Base-by-base conservation (phyloP, 2,329 filamentous ascomycete species). In the Colletotrichum caudatum region DNA sequence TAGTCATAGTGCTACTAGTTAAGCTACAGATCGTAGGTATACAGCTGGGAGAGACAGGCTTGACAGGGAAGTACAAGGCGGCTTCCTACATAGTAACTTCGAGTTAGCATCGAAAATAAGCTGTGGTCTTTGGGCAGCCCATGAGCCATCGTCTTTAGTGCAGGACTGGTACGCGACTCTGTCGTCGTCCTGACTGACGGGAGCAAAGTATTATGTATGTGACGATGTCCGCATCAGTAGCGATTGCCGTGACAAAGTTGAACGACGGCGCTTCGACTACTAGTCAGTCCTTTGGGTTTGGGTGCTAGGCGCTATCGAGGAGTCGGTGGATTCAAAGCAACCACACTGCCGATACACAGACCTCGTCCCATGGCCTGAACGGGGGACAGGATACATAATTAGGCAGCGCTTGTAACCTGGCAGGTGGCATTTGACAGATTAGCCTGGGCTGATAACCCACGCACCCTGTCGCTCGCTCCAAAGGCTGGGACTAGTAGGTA, bases 381-480 rank as follows among this genome's bases (percentile, higher is more conserved):
- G 33, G 48, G 65, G 23, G 39, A 60, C 69, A 60, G 44, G 37
- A 59, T 26, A 18, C 6, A 11, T 44, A 20, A 46, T 46, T 46
- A 29, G 26, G 26, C 26, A 29, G 64, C 69, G 64, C 58, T 58
- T 26, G n/a, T 54, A 59, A 46, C 29, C 54, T 62, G 18, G 18
- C 18, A 39, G 44, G 68, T 68, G 64, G 64, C 44, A 68, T 68
- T 26, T 71, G 64, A 46, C 64, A 68, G 58, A 57, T 57, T 48
- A 54, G 44, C 64, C 58, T 51, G 64, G 39, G 26, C 68, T 29
- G 63, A 60, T 29, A 58, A 60, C 62, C 53, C 51, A 23, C 50
- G 35, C 57, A 57, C 39, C 57, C 66, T 51, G 23, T 67, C 35
- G n/a, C 12, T 60, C 26, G 48, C 57, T 51, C 29, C 18, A 57